Conservation (phyloP, 176 grass and related monocot genomes). For the Oryza longistaminata region DNA sequence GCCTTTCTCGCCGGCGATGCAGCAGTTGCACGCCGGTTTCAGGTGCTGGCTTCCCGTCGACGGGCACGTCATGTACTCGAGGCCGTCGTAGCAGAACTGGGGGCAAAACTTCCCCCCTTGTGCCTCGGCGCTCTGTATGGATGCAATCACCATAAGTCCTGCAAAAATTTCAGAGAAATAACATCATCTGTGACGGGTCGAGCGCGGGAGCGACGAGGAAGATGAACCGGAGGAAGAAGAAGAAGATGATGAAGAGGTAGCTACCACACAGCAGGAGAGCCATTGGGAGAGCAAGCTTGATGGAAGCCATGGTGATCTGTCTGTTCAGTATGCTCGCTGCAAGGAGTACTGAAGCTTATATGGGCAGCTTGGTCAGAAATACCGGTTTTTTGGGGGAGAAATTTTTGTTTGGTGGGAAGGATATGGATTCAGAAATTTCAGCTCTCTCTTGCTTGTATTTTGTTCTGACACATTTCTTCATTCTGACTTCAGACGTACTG, state of each 20-base stretch:
- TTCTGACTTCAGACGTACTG: background rate
- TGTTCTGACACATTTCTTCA: too few relatives aligned
- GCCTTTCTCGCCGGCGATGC: constrained; percentile 29
- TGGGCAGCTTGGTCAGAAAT: background rate
- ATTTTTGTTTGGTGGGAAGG: background rate
- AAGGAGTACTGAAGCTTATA: background rate
- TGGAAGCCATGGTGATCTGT: constrained; percentile 16
- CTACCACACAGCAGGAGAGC: constrained; percentile 32
- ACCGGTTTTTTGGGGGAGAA: background rate
- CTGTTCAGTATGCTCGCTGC: background rate
- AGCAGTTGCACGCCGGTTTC: constrained; percentile 50
- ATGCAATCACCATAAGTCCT: constrained; percentile 19
- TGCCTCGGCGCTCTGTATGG: background rate
- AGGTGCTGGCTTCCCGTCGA: constrained; percentile 24
- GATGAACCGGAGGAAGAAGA: background rate
- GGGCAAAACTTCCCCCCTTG: constrained; percentile 22
- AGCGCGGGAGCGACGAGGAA: background rate
- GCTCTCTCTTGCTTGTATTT: background rate
- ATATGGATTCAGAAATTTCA: background rate
- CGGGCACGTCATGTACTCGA: constrained; percentile 46
- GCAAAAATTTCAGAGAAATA: background rate
- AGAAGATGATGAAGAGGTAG: background rate
- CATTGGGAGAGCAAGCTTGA: constrained; percentile 30
- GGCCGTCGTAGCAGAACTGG: constrained; percentile 32
- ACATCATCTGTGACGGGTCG: background rate